Conservation (phyloP, 225 moss, liverwort and hornwort genomes). For the Neckera pumila region DNA sequence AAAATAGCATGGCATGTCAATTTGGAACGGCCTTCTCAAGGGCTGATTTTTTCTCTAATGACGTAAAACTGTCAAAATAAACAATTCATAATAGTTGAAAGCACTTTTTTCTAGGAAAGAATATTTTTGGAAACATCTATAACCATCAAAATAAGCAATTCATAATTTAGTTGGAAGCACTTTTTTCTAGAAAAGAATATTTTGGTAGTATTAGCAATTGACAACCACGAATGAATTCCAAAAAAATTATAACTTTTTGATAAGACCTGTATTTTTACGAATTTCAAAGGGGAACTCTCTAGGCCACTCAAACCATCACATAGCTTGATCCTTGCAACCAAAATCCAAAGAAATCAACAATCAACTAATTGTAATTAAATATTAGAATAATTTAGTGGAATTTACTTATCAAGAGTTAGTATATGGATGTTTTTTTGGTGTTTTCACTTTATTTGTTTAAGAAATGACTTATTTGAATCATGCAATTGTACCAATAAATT, state of each 20-base stretch:
- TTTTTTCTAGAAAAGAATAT: no score
- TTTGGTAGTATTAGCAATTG: background rate
- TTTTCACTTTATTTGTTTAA: background rate
- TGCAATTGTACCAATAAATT: background rate
- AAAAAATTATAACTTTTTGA: background rate
- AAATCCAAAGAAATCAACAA: accelerated
- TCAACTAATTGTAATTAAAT: background rate
- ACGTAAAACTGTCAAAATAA: no score
- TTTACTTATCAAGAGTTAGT: accelerated
- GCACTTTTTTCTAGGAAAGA: no score
- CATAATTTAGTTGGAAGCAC: background rate
- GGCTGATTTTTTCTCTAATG: no score
- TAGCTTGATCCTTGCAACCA: background rate
- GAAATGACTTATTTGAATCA: background rate
- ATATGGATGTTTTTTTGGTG: background rate
- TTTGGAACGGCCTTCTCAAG: no score
- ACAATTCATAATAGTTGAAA: no score
- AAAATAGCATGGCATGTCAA: no score
- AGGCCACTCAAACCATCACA: accelerated
- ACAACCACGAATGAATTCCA: background rate
- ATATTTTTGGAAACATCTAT: background rate
- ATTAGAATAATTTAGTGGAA: accelerated
- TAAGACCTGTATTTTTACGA: no score
- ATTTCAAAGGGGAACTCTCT: accelerated
- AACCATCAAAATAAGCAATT: background rate